Evolutionary conservation across 1,284 basidiomycete genomes (phyloP).

Genomic region (Sanghuangporus weigelae): DNA sequence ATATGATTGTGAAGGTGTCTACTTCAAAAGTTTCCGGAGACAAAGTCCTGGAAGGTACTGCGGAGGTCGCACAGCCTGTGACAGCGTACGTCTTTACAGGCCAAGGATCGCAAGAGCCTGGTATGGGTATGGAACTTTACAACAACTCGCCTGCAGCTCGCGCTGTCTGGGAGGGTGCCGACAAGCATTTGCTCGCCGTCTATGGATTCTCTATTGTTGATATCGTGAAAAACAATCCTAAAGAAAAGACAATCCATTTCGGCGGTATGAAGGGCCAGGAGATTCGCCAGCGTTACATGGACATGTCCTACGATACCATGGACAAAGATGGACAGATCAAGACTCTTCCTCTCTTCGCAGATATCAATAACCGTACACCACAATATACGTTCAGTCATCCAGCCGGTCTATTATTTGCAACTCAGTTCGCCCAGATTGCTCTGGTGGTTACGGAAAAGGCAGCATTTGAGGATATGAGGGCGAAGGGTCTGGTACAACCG

Average conservation of each 20-base stretch:
- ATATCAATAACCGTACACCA: constrained; percentile 88
- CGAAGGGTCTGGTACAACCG: constrained; percentile 90
- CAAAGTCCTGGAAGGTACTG: constrained; percentile 88
- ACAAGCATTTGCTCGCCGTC: constrained; percentile 87
- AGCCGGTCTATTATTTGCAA: constrained; percentile 91
- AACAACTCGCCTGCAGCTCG: constrained; percentile 88
- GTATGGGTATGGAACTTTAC: constrained; percentile 99
- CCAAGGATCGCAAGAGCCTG: constrained; percentile 96
- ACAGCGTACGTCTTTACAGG: constrained; percentile 99
- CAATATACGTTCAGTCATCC: constrained; percentile 98
- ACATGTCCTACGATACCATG: constrained; percentile 96
- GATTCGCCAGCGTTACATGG: constrained; percentile 98
- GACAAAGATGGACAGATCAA: constrained; percentile 94
- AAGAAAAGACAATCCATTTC: constrained; percentile 97
- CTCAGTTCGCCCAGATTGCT: constrained; percentile 98
- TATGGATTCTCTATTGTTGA: constrained; percentile 99
- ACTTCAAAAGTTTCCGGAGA: constrained; percentile 84
- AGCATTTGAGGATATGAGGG: constrained; percentile 96
- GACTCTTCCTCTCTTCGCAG: constrained; percentile 90
- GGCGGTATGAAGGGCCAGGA: constrained; percentile 98
- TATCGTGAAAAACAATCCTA: constrained; percentile 97
- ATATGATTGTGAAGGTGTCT: constrained; percentile 89
- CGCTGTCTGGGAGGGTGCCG: constrained; percentile 96
- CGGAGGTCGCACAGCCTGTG: constrained; percentile 88
- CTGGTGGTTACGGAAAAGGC: constrained; percentile 97